Evolutionary conservation across 2,329 filamentous ascomycete genomes (phyloP).

Genomic region (Pestalotiopsis sp.): DNA sequence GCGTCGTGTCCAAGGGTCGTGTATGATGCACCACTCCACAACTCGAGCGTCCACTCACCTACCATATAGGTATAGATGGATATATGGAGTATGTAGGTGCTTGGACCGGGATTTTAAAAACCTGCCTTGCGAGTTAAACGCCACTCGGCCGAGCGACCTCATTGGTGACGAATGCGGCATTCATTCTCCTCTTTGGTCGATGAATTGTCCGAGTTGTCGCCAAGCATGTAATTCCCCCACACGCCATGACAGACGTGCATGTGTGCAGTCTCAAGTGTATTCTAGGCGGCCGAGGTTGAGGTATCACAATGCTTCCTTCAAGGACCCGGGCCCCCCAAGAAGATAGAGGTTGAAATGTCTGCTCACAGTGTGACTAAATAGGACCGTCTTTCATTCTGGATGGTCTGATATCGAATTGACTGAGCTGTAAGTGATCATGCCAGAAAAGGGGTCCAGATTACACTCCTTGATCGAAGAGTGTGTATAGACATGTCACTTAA

Average conservation of each 20-base stretch:
- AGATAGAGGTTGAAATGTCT: no score
- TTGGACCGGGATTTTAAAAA: background rate
- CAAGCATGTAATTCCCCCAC: background rate
- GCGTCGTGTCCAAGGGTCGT: no score
- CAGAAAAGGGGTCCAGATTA: no score
- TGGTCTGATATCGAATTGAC: no score
- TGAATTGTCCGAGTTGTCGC: background rate
- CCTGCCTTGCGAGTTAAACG: background rate
- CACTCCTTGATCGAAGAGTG: no score
- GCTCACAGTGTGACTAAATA: no score
- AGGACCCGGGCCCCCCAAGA: background rate
- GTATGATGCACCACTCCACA: background rate
- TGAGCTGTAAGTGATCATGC: no score
- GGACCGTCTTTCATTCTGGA: no score
- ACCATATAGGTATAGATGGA: background rate
- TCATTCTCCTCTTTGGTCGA: background rate
- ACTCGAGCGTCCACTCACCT: background rate
- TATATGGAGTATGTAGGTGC: background rate
- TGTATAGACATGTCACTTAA: no score
- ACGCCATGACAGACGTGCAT: background rate
- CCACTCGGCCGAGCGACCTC: background rate
- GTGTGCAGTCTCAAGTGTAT: background rate
- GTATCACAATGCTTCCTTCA: background rate
- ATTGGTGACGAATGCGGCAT: background rate
- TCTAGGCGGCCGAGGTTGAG: background rate